These are phyloP conservation scores for Penicillium crystallinum DNA, from an alignment of 495 filamentous ascomycete genomes.

Conservation along the genomic window DNA sequence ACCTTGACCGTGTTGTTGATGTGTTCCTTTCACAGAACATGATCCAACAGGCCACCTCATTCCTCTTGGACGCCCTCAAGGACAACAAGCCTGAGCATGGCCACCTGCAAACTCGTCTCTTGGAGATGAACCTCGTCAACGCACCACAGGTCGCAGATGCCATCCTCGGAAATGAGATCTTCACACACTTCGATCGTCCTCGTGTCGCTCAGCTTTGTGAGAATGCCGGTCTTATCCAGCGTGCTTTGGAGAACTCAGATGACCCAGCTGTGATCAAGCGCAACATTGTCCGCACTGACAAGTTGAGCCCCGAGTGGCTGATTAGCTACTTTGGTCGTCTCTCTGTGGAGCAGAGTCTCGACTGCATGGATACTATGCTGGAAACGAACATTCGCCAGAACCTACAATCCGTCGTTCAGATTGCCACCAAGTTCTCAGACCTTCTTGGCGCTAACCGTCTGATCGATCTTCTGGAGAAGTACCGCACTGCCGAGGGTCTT, in stretches of 20 bases:
- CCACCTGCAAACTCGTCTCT: conserved; percentile 82
- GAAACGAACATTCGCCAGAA: conserved; percentile 94
- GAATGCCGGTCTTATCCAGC: conserved; percentile 77
- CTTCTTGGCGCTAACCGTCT: conserved; percentile 83
- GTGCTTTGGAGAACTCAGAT: conserved; percentile 91
- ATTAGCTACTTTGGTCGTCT: conserved; percentile 88
- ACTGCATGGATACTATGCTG: conserved; percentile 95
- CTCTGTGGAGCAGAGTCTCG: conserved; percentile 89
- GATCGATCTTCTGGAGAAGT: conserved; percentile 94
- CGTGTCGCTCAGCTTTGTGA: conserved; percentile 88
- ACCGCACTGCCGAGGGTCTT: conserved; percentile 91
- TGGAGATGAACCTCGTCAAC: conserved; percentile 97
- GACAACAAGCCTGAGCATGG: conserved; percentile 93
- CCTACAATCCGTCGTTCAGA: conserved; percentile 85
- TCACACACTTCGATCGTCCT: conserved; percentile 87
- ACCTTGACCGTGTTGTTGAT: conserved; percentile 92
- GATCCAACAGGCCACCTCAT: conserved; percentile 95
- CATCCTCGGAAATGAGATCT: conserved; percentile 96
- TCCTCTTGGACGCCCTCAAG: conserved; percentile 90
- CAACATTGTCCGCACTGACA: conserved; percentile 73
- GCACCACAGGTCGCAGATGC: conserved; percentile 97
- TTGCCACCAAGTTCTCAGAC: conserved; percentile 97
- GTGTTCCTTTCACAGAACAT: conserved; percentile 97
- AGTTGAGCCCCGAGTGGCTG: conserved; percentile 83
- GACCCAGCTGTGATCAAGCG: conserved; percentile 88